phyloP scores from a whole-genome alignment of 1,284 basidiomycete genomes.

The Taiwanofungus camphoratus region DNA sequence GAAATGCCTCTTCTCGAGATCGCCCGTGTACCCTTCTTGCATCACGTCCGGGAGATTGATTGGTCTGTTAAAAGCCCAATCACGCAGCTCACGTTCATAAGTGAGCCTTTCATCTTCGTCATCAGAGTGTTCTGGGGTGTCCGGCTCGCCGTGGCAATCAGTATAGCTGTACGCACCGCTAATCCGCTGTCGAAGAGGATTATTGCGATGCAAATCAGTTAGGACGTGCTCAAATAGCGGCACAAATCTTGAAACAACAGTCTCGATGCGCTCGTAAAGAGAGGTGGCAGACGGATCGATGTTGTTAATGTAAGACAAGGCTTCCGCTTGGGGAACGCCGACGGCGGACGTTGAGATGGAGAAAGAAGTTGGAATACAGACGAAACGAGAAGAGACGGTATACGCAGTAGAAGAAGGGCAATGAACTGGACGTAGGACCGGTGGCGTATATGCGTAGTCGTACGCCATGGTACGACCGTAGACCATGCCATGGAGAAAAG shows the following conservation, averaged over 20 bases:
- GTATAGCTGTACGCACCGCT: conserved; percentile 34
- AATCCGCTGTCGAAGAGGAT: conserved; percentile 39
- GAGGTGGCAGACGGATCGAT: conserved; percentile 34
- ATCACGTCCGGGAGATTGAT: conserved; percentile 43
- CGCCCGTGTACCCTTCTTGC: conserved; percentile 35
- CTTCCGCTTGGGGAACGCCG: conserved; percentile 22
- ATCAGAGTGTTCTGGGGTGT: conserved; percentile 41
- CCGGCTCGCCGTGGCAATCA: conserved; percentile 44
- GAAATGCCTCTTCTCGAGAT: conserved; percentile 33
- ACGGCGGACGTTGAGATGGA: conserved; percentile 29
- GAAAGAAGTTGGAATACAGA: conserved; percentile 44
- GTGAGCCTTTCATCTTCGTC: conserved; percentile 41
- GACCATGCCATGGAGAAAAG: conserved; percentile 37
- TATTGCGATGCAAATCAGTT: conserved; percentile 45
- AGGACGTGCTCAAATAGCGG: conserved; percentile 49
- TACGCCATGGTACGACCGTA: conserved; percentile 38
- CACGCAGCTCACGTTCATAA: conserved; percentile 35
- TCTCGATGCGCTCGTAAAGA: conserved; percentile 33
- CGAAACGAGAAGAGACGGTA: conserved; percentile 32
- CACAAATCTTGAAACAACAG: conserved; percentile 33
- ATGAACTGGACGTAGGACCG: conserved; percentile 22
- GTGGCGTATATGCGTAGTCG: conserved; percentile 10
- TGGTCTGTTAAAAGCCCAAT: conserved; percentile 40
- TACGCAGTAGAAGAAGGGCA: conserved; percentile 30
- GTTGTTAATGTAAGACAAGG: conserved; percentile 50